Evolutionary conservation across 23 red algal species (phyloP), one percentile per base, ranked within the genome.

Genomic region (Cyanidium caldarium): DNA sequence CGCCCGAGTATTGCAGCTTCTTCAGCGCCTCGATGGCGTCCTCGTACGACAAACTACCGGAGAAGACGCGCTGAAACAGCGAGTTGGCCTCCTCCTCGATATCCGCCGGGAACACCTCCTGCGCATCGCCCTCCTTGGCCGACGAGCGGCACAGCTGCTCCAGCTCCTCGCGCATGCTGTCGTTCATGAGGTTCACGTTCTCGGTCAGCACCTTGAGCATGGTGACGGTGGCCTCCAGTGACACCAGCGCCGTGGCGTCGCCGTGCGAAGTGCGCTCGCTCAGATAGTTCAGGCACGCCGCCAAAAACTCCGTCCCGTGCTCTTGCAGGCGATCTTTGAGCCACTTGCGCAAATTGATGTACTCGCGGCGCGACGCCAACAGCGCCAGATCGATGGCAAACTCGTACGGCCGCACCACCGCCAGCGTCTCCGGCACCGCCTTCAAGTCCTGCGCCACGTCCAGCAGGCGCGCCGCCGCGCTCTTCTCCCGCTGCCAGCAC

Each of bases 311-410:
- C 5, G 57, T 56, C 2, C 89, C 89, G 12, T 68, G 72, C 2
- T 80, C 72, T 2, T 73, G 35, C 14, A 94, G 66, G 25, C 79
- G 61, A 29, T 86, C 89, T 15, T 35, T 61, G 2, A 94, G 70
- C 91, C 91, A 96, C 30, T 70, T 84, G 46, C 76, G 75, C 30
- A 96, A 80, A 34, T 96, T 88, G 40, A 96, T 45, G 30, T 78
- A 82, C 33, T 88, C 83, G 39, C 86, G 72, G 33, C 77, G 78
- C 23, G 77, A 77, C 10, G 83, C 84, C 5, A 87, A 40, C 30
- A 96, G 69, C 19, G 91, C 91, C 15, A 96, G 70, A 69, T 96
- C 91, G 38, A 96, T 67, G 15, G 91, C 79, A 72, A 96, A 88
- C 3, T 82, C 78, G 20, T 78, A 82, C 16, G 72, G 76, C 3